These are phyloP conservation scores for Pleoardoris graminearum DNA, from an alignment of 2,329 filamentous ascomycete species.

Conservation along the genomic window DNA sequence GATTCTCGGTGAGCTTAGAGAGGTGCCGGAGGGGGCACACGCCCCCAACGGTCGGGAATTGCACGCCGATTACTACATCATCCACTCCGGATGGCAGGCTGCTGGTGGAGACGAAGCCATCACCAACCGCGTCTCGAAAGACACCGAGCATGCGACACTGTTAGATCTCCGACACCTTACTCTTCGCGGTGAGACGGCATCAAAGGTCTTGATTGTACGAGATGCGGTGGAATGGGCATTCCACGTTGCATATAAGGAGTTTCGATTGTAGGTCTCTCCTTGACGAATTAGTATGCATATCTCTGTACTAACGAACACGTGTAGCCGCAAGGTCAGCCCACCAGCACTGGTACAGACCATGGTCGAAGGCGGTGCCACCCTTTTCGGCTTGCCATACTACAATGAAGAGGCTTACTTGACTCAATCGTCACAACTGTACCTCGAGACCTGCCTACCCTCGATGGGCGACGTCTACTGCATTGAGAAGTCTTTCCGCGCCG, in stretches of 20 bases:
- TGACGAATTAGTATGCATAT: too few species aligned
- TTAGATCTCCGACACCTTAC: constrained; percentile 83
- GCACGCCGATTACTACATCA: constrained; percentile 84
- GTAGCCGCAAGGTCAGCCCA: constrained; percentile 75
- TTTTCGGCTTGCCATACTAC: constrained; percentile 90
- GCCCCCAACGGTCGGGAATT: constrained; percentile 86
- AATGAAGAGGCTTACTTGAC: constrained; percentile 90
- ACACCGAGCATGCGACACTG: constrained; percentile 71
- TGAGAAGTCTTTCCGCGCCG: constrained; percentile 97
- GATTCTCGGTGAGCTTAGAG: constrained; percentile 80
- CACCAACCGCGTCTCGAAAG: constrained; percentile 75
- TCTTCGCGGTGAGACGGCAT: constrained; percentile 80
- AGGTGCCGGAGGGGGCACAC: constrained; percentile 75
- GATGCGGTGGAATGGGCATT: constrained; percentile 81
- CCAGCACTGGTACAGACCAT: constrained; percentile 93
- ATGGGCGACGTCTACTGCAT: constrained; percentile 97
- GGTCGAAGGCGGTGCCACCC: constrained; percentile 87
- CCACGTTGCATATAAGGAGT: constrained; percentile 74
- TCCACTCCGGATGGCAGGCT: constrained; percentile 68
- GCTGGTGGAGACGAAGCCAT: constrained; percentile 88
- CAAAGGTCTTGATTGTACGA: constrained; percentile 85
- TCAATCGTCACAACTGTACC: constrained; percentile 95
- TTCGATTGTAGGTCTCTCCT: constrained; percentile 56
- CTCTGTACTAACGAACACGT: too few species aligned
- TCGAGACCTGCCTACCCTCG: constrained; percentile 89